phyloP scores from a whole-genome alignment of 768 basidiomycete species.

The Cystofilobasidium capitatum region DNA sequence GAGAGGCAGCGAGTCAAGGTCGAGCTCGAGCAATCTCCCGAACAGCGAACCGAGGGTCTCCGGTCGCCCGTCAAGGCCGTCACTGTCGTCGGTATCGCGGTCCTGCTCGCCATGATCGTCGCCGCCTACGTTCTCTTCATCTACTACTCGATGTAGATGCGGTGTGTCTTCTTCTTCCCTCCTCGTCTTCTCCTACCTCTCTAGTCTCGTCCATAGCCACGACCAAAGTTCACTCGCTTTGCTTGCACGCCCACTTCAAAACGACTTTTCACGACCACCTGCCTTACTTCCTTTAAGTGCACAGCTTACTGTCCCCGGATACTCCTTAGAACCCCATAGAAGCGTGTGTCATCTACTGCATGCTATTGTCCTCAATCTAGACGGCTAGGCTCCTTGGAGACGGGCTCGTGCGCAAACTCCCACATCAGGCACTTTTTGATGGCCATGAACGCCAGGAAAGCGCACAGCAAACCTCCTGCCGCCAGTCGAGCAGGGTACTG shows the following conservation, averaged over 20 bases:
- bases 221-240: no score
- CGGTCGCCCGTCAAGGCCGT: constrained; percentile 9
- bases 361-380: neutral
- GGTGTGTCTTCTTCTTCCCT: no score
- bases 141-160: no score
- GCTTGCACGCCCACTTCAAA: no score
- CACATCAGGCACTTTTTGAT: neutral
- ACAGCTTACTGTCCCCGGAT: no score
- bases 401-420: neutral
- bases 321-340: no score
- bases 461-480: neutral
- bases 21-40: neutral
- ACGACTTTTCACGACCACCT: no score
- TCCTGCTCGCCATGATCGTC: constrained; percentile 2
- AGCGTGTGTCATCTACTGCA: neutral
- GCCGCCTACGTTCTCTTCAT: neutral
- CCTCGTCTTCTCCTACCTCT: no score
- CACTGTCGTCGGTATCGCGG: constrained; percentile 12
- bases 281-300: no score
- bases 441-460: neutral
- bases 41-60: constrained; percentile 3
- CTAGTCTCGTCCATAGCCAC: no score
- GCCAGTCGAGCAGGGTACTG: neutral
- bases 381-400: neutral
- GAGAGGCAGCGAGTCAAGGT: constrained; percentile 2